Conservation (phyloP, 768 basidiomycete genomes). For the Termitomyces sp. region DNA sequence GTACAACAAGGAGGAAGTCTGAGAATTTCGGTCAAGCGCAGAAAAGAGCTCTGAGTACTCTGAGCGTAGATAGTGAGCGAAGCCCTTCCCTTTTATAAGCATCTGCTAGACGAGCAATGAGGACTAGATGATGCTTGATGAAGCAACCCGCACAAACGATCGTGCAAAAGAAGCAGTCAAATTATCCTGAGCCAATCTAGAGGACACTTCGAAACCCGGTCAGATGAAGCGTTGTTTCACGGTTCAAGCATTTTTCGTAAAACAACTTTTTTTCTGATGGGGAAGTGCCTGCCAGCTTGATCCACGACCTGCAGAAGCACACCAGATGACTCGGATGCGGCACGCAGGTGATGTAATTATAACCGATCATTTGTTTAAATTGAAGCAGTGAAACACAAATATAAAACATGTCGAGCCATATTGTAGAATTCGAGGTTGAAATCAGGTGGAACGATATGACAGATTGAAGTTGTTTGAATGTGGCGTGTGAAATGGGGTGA, state of each 20-base stretch:
- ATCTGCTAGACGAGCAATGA: constrained; percentile 28
- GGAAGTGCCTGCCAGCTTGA: neutral
- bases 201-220: constrained; percentile 16
- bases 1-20: constrained; percentile 9
- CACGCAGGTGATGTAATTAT: neutral
- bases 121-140: constrained; percentile 27
- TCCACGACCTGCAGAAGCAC: neutral
- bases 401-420: neutral
- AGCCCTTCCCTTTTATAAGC: constrained; percentile 13
- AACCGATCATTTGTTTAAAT: neutral
- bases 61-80: neutral
- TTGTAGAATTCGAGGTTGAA: neutral
- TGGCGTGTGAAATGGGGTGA: constrained; percentile 1
- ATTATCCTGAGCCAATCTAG: constrained; percentile 27
- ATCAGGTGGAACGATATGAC: neutral
- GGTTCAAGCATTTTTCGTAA: neutral
- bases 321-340: neutral
- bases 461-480: neutral
- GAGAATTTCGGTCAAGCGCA: constrained; percentile 9
- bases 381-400: neutral
- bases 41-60: constrained; percentile 13
- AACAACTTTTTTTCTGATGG: neutral
- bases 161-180: constrained; percentile 15
- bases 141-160: constrained; percentile 11
- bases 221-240: neutral